Base-by-base conservation (phyloP, 305 asterid genomes). In the Fraxinus dipetala region DNA sequence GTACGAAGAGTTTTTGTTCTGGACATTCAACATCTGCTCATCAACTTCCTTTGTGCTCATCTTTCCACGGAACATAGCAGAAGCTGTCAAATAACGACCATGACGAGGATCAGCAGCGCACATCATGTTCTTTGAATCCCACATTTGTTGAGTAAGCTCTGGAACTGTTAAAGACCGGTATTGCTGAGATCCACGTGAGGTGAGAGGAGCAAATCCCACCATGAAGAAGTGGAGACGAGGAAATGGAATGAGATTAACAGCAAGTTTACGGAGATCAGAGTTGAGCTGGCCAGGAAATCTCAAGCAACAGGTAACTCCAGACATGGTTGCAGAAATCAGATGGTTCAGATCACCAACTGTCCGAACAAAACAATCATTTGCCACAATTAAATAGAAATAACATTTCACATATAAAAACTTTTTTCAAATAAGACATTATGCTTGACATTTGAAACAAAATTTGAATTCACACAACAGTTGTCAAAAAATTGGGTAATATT, bases 301-400 rank as follows among this genome's bases (percentile, higher is more conserved):
- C 1, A 86, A 82, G 65, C 89, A 86, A 69, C 89, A 86, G 34
- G 89, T 86, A 6, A 86, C 89, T 32, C 89, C 89, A 1, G 89
- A 86, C 89, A 86, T 86, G 72, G 89, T 86, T 28, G 87, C 89
- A 43, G 89, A 86, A 10, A 86, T 86, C 32, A 86, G 80, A 75
- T 86, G 89, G 82, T 86, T 86, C 72, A 86, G 72, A 84, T 86
- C 89, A 34, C 89, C 89, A 84, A 86, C 87, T 86, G 87, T 82
- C 18, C 26, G n/a, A 65, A 31, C 72, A 75, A 16, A 59, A n/a
- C 9, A 13, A 78, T 31, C 4, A 76, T 76, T 76, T 1, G 18
- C 11, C 4, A 6, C 28, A 56, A 20, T 56, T 2, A n/a, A 54
- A 54, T 56, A 56, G 67, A 56, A 18, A 54, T 5, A 18, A 54